phyloP scores from a whole-genome alignment of 257 asterid species.

The Nicotiana tabacum region DNA sequence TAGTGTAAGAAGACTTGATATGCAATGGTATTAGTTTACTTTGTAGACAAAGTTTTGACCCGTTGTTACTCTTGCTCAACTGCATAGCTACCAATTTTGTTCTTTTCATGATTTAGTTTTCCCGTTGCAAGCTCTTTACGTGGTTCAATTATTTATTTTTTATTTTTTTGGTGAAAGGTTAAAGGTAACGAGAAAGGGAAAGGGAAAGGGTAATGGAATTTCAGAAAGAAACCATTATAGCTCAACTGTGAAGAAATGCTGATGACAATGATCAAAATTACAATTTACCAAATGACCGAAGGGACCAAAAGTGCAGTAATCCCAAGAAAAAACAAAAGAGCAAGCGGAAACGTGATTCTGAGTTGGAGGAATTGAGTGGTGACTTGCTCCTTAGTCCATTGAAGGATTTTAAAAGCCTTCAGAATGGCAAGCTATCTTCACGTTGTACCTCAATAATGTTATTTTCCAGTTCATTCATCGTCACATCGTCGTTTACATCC shows the following conservation, averaged over 20 bases:
- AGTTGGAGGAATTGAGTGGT: too few relatives aligned
- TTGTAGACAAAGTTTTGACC: too few relatives aligned
- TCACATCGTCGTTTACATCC: neutral
- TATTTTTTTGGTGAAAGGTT: neutral
- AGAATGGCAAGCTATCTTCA: neutral
- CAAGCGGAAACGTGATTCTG: too few relatives aligned
- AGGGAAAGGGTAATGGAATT: neutral
- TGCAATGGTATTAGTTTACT: too few relatives aligned
- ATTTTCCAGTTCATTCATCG: neutral
- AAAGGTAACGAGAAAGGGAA: neutral
- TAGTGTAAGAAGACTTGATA: conserved; percentile 13
- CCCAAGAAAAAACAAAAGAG: too few relatives aligned
- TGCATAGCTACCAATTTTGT: neutral
- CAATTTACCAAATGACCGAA: too few relatives aligned
- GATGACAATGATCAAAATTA: too few relatives aligned
- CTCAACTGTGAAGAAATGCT: neutral
- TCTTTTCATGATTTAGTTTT: neutral
- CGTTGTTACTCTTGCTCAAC: neutral
- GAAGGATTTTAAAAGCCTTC: neutral
- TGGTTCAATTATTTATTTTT: neutral
- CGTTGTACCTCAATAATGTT: neutral
- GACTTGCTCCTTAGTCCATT: too few relatives aligned
- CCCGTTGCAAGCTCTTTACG: neutral
- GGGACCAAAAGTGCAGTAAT: too few relatives aligned
- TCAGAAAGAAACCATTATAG: neutral